Base-by-base conservation (phyloP, 2,329 filamentous ascomycete species). In the Ophiostoma sp. region DNA sequence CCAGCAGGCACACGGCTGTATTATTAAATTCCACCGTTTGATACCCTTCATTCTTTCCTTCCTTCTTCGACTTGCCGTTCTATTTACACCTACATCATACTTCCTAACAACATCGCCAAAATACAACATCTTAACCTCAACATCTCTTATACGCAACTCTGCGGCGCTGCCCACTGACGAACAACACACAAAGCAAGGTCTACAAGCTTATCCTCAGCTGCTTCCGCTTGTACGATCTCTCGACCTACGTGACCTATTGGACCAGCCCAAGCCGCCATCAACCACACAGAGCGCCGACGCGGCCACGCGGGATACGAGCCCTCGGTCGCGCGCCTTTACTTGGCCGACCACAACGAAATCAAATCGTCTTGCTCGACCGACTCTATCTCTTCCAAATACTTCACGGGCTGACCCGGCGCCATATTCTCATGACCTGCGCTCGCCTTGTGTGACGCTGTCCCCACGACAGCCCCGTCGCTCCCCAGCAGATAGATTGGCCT, bases 21-120 rank as follows among this genome's bases (percentile, higher is more conserved):
- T 27, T 68, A 40, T 40, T 63, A 27, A 64, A 68, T 68, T 68
- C 67, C 67, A 68, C 62, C 41, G 47, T 44, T 58, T 41, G 62
- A 36, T 65, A 9, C 42, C 47, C 55, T n/a, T 52, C 60, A 42
- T 65, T 47, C 44, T 18, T 60, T 36, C 44, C 41, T 41, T 64
- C 63, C 47, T 40, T 41, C n/a, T 27, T 44, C 11, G 41, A 42
- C 42, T 64, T 44, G 63, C 9, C 42, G 27, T 52, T 38, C n/a
- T 65, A 40, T 65, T 52, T 41, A 40, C 64, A 36, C 16, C 47
- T 42, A 38, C 47, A 49, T 66, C 45, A n/a, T 36, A 41, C 36
- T 55, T 52, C 49, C 65, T 44, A 58, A 18, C 67, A 44, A 52
- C 42, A 49, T 45, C 42, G 27, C n/a, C 67, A 12, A n/a, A 55